phyloP scores from a whole-genome alignment of 352 stramenopile species.

The Pythium aristosporum region DNA sequence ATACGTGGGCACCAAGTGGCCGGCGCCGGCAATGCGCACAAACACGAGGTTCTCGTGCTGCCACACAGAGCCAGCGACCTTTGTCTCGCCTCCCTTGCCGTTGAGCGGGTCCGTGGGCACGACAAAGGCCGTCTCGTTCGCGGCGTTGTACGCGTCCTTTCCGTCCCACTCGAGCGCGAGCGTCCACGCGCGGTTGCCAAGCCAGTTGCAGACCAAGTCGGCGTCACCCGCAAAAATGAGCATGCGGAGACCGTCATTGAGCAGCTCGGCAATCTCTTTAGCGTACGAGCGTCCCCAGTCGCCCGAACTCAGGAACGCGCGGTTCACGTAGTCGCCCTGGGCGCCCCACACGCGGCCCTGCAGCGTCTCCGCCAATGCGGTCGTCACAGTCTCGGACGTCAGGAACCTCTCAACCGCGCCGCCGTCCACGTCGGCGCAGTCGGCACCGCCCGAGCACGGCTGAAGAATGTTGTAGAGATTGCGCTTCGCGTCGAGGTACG shows the following conservation, averaged over 20 bases:
- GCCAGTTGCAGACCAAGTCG: constrained; percentile 95
- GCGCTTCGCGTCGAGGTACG: constrained; percentile 30
- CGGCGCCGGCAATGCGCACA: constrained; percentile 80
- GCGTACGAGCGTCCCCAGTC: neutral
- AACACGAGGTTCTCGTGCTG: constrained; percentile 61
- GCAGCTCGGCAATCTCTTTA: constrained; percentile 30
- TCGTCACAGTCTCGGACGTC: constrained; percentile 34
- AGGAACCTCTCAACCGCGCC: constrained; percentile 17
- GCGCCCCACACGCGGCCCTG: constrained; percentile 33
- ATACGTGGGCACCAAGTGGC: constrained; percentile 89
- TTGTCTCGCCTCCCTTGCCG: constrained; percentile 33
- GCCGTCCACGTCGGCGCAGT: neutral
- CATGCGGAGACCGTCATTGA: constrained; percentile 38
- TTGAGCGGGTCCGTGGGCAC: neutral
- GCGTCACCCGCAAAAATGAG: constrained; percentile 56
- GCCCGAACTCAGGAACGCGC: neutral
- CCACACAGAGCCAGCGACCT: constrained; percentile 25
- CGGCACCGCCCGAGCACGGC: constrained; percentile 24
- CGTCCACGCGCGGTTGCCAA: constrained; percentile 92
- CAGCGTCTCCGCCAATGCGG: neutral
- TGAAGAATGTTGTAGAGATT: constrained; percentile 71
- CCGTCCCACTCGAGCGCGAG: constrained; percentile 83
- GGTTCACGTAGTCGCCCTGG: constrained; percentile 1
- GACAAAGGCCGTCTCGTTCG: constrained; percentile 20
- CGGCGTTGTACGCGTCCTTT: constrained; percentile 66